Conservation (phyloP, 768 basidiomycete species). For the Thelephora ganbajun region DNA sequence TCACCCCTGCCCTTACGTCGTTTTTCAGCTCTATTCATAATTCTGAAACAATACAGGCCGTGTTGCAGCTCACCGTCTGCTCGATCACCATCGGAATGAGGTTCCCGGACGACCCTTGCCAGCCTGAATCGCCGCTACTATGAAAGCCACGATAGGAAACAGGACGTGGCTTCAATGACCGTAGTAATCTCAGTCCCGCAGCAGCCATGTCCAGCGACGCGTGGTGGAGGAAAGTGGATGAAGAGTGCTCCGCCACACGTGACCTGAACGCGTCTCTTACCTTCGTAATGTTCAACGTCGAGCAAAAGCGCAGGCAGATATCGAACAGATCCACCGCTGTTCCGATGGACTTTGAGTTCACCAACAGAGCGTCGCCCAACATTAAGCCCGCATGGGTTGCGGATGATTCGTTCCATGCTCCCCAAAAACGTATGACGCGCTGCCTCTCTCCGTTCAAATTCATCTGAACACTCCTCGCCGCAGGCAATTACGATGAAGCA, state of each 20-base stretch:
- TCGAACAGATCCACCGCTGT: constrained; percentile 51
- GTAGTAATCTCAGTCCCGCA: too few relatives aligned
- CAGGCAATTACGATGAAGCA: constrained; percentile 32
- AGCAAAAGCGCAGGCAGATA: not conserved
- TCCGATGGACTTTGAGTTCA: constrained; percentile 86
- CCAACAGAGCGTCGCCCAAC: constrained; percentile 40
- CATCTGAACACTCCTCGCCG: not conserved
- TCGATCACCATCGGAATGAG: constrained; percentile 90
- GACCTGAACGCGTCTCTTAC: too few relatives aligned
- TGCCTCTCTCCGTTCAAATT: not conserved
- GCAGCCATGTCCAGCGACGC: too few relatives aligned
- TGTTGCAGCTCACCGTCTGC: constrained; percentile 47
- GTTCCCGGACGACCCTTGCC: constrained; percentile 31
- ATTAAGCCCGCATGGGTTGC: constrained; percentile 47
- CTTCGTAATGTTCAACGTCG: not conserved
- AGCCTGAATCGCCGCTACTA: constrained; percentile 28
- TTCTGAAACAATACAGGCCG: too few relatives aligned
- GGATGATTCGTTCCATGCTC: constrained; percentile 33
- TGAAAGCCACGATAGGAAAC: constrained; percentile 30
- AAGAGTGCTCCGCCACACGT: too few relatives aligned
- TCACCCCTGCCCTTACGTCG: constrained; percentile 60
- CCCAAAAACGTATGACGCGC: constrained; percentile 49
- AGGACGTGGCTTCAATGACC: too few relatives aligned
- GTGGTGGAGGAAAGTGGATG: too few relatives aligned
- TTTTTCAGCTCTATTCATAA: too few relatives aligned